Conservation (phyloP, 495 filamentous ascomycete genomes). For the Daldinia caldariorum region DNA sequence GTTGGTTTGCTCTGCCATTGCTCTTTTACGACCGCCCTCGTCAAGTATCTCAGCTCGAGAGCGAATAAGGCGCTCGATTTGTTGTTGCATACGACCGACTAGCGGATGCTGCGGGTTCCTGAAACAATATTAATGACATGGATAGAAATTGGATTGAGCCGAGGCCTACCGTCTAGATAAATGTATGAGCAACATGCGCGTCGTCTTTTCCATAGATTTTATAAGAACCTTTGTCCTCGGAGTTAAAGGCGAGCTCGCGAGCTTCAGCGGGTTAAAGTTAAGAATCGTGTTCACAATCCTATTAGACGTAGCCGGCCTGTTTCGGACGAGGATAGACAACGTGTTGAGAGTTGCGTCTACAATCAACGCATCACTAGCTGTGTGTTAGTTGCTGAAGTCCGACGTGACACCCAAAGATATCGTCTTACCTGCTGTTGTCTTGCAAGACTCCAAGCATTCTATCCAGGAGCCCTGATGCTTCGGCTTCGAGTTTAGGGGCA, state of each 20-base stretch:
- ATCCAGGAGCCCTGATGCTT: constrained; percentile 88
- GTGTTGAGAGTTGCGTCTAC: constrained; percentile 93
- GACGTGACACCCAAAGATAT: neutral
- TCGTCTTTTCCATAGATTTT: constrained; percentile 94
- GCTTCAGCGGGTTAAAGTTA: constrained; percentile 90
- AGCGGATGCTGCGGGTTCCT: constrained; percentile 78
- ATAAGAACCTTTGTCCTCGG: constrained; percentile 80
- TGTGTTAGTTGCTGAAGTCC: constrained; percentile 20
- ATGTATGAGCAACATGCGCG: constrained; percentile 81
- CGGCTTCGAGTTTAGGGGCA: constrained; percentile 84
- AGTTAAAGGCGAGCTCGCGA: constrained; percentile 78
- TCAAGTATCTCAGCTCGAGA: constrained; percentile 79
- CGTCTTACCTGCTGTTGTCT: constrained; percentile 77
- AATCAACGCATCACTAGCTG: constrained; percentile 80
- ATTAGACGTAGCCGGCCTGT: constrained; percentile 78
- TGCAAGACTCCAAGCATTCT: constrained; percentile 87
- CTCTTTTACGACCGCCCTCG: constrained; percentile 79
- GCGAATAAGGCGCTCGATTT: constrained; percentile 80
- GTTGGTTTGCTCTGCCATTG: constrained; percentile 71
- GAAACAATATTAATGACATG: constrained; percentile 36
- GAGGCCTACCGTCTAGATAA: constrained; percentile 73
- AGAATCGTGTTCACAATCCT: constrained; percentile 85
- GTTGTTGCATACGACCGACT: constrained; percentile 76
- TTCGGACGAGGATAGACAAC: constrained; percentile 80
- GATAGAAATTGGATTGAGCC: neutral